A percentile compares a stretch with the other conserved stretches of the same genome.
phyloP scores from a whole-genome alignment of 148 eudicot species.

The Rhododendron griersonianum region DNA sequence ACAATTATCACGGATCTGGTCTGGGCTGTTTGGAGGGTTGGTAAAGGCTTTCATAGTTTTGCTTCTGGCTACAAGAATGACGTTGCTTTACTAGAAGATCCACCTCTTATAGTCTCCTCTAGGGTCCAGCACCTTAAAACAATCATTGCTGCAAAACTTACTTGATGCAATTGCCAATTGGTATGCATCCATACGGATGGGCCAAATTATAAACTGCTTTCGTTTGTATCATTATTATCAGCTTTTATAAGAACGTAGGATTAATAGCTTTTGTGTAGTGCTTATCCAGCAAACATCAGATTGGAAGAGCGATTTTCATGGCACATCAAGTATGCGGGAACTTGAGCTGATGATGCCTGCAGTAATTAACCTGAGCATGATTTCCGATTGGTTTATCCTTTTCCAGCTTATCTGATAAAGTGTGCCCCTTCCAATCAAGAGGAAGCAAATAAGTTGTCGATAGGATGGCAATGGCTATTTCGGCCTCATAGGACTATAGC shows the following conservation, averaged over 20 bases:
- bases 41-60: neutral
- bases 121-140: neutral
- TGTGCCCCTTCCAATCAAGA: neutral
- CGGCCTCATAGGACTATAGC: neutral
- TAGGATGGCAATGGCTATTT: neutral
- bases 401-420: neutral
- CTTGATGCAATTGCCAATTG: neutral
- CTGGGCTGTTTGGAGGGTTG: neutral
- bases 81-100: neutral
- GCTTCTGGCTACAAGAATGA: neutral
- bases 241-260: slow-evolving; percentile 1
- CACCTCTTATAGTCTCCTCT: neutral
- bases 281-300: slow-evolving; percentile 4
- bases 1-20: neutral
- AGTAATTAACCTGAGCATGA: neutral
- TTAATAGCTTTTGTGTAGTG: neutral
- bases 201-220: neutral
- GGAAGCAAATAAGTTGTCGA: neutral
- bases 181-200: neutral
- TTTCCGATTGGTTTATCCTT: neutral
- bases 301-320: neutral
- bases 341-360: neutral
- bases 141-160: neutral
- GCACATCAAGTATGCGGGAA: neutral
- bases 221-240: neutral